Percentiles rank a stretch among this genome's conserved stretches.
These are phyloP conservation scores for Aphanomyces euteiches DNA, from an alignment of 352 stramenopile genomes.

Conservation along the genomic window DNA sequence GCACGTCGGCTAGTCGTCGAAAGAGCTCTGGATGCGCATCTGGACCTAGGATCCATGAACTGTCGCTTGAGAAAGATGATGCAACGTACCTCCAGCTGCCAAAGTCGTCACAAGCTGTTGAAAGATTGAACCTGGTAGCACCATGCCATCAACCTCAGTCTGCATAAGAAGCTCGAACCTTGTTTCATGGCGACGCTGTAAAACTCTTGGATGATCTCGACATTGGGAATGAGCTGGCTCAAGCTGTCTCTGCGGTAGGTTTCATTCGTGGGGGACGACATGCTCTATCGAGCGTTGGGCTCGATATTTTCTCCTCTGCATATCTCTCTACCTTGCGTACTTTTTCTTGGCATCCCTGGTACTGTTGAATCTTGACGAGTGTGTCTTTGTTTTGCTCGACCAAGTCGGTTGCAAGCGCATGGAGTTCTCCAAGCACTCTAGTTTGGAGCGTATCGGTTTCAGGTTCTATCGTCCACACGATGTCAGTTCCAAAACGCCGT, in stretches of 20 bases:
- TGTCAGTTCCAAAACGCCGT: no score
- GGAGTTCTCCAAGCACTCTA: conserved; percentile 32
- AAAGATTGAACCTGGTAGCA: no score
- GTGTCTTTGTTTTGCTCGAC: conserved; percentile 39
- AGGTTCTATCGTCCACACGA: background rate
- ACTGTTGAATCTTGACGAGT: conserved; percentile 40
- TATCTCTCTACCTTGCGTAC: conserved; percentile 41
- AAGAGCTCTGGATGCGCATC: conserved; percentile 33
- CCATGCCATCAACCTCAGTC: no score
- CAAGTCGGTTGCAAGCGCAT: conserved; percentile 41
- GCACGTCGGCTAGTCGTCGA: conserved; percentile 40
- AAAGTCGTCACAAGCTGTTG: conserved; percentile 1
- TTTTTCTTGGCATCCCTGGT: conserved; percentile 45
- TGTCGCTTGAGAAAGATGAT: conserved; percentile 42
- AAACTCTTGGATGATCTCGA: conserved; percentile 38
- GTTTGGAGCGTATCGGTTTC: background rate
- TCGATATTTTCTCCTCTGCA: background rate
- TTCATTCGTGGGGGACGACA: conserved; percentile 39
- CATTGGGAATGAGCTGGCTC: conserved; percentile 41
- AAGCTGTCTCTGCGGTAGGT: conserved; percentile 41
- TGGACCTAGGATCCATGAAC: conserved; percentile 40
- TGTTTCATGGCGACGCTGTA: conserved; percentile 47
- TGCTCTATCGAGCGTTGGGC: conserved; percentile 33
- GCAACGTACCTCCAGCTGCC: conserved; percentile 13
- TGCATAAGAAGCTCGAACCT: conserved; percentile 31